Evolutionary conservation across 2,329 filamentous ascomycete species (phyloP).

Genomic region (Paecilomyces variotii): DNA sequence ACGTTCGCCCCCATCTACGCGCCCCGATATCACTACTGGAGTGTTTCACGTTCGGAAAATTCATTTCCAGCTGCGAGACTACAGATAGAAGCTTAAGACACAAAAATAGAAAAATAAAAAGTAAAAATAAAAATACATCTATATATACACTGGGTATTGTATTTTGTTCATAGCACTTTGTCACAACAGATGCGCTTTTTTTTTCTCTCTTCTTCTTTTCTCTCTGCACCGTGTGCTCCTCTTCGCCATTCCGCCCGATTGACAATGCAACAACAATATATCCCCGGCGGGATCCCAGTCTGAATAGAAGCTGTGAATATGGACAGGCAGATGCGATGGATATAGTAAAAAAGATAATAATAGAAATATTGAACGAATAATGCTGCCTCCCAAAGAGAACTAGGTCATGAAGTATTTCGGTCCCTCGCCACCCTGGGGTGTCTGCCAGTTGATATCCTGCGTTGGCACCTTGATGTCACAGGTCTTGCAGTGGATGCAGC

Average conservation of each 20-base stretch:
- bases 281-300: background rate
- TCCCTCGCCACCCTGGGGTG: constrained; percentile 81
- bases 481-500: constrained; percentile 98
- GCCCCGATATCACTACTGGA: background rate
- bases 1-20: background rate
- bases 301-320: background rate
- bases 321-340: background rate
- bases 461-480: constrained; percentile 97
- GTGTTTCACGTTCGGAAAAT: background rate
- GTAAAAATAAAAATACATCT: background rate
- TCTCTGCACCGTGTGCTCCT: background rate
- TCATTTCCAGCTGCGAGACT: background rate
- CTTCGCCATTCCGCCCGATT: background rate
- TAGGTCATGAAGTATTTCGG: constrained; percentile 58
- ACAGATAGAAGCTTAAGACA: background rate
- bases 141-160: background rate
- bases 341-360: background rate
- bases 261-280: background rate
- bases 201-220: too few species aligned
- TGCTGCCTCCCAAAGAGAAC: constrained; percentile 1
- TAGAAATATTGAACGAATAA: background rate
- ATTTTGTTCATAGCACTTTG: background rate
- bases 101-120: background rate
- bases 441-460: constrained; percentile 96
- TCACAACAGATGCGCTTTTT: background rate